A percentile compares a stretch with the other conserved stretches of the same genome.
phyloP scores from a whole-genome alignment of 1,139 yeast species.

The Debaryomyces coudertii region DNA sequence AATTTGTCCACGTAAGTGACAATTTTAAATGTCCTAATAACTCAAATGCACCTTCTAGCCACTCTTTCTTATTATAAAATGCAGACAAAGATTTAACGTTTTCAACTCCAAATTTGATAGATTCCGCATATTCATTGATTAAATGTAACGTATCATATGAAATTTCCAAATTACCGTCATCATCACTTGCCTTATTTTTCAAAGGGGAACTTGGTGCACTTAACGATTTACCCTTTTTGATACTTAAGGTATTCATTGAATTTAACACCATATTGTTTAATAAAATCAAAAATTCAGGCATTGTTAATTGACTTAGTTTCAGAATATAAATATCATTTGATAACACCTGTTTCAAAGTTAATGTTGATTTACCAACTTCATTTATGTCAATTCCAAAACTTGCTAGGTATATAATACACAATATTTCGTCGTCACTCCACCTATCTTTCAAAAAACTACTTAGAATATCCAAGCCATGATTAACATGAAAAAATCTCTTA shows the following conservation, averaged over 20 bases:
- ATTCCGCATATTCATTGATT: constrained; percentile 36
- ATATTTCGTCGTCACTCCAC: constrained; percentile 48
- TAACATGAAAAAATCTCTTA: constrained; percentile 51
- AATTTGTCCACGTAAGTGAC: constrained; percentile 29
- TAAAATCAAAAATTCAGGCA: constrained; percentile 45
- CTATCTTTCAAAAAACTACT: constrained; percentile 46
- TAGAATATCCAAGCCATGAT: constrained; percentile 58
- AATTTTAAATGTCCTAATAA: constrained; percentile 39
- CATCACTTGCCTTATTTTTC: constrained; percentile 8
- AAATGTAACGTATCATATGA: constrained; percentile 39
- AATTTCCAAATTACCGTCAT: constrained; percentile 25
- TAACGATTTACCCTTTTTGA: constrained; percentile 39
- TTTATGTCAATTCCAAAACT: constrained; percentile 41
- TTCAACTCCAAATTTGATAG: constrained; percentile 35
- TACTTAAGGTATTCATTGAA: constrained; percentile 36
- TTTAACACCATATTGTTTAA: constrained; percentile 44
- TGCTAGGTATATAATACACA: constrained; percentile 39
- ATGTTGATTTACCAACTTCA: constrained; percentile 2
- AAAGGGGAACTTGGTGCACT: constrained; percentile 42
- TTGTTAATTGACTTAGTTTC: constrained; percentile 25
- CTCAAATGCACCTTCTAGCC: constrained; percentile 46
- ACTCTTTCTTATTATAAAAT: constrained; percentile 34
- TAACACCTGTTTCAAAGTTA: constrained; percentile 9
- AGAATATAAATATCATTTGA: background rate
- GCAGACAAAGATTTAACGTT: constrained; percentile 23